Base-by-base conservation (phyloP, 1,139 yeast genomes). In the Hemisphaericaspora xylofermentans region DNA sequence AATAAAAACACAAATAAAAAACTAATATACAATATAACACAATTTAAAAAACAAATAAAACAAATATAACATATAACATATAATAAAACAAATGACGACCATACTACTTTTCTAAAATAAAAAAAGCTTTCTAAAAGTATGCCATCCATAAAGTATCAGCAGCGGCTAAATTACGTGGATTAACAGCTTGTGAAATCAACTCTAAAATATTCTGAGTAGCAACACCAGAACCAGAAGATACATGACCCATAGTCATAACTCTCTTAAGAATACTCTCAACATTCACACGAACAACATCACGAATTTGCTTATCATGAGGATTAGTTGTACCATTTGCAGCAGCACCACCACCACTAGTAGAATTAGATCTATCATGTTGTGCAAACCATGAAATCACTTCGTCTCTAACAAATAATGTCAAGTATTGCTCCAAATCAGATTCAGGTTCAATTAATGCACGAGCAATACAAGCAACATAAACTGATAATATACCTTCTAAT, bases 101-200 rank as follows among this genome's bases (percentile, higher is more conserved):
- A 28, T 25, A 35, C 18, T 17, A 14, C 19, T 13, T 22, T 6
- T 16, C 7, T 19, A 6, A 6, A 6, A 8, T 19, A 21, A 21
- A 29, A 21, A 18, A 12, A 27, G 21, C 15, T 10, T 24, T 30
- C 44, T 66, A 85, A 51, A 91, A 77, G 68, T 89, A 93, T 1
- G 98, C 95, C 96, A 93, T 89, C 94, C 96, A 93, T 48, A 88
- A 74, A 24, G 91, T 84, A 56, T 94, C 98, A 15, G 96, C 86
- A 45, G 89, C 82, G 12, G 98, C 98, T 58, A 94, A 70, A 55
- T 88, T 88, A 54, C 96, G 80, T 26, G 98, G 98, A 58, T 91
- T 93, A 12, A 93, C 98, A 4, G 99, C 98, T 57, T 88, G 94
- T 3, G 96, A 85, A 41, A 94, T 88, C 58, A 93, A 76, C 53